Conservation (phyloP, 768 basidiomycete genomes). For the Cubamyces lactineus region DNA sequence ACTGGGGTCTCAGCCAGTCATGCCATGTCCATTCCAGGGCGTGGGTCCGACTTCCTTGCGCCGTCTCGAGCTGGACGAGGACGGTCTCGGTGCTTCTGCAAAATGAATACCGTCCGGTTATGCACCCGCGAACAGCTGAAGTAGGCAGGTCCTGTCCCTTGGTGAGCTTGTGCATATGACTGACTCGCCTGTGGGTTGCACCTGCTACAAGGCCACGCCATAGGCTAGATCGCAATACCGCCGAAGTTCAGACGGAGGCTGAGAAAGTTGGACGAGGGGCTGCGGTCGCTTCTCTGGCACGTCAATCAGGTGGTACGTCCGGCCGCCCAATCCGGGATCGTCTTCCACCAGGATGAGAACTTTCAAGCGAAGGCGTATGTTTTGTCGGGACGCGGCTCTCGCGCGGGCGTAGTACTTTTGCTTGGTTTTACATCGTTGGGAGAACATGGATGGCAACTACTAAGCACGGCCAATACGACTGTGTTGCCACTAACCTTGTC, state of each 20-base stretch:
- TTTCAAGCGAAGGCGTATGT: not conserved
- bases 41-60: not conserved
- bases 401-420: not conserved
- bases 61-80: not conserved
- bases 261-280: not conserved
- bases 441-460: too few species aligned
- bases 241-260: conserved; percentile 2
- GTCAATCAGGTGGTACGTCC: conserved; percentile 10
- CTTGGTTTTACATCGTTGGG: too few species aligned
- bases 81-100: conserved; percentile 10
- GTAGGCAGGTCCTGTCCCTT: too few species aligned
- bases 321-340: conserved; percentile 6
- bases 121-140: too few species aligned
- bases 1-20: too few species aligned
- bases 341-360: not conserved
- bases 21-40: too few species aligned
- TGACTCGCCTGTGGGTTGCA: not conserved
- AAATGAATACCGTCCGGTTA: not conserved
- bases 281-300: not conserved
- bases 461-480: too few species aligned
- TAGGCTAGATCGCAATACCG: not conserved
- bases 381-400: conserved; percentile 1
- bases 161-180: too few species aligned
- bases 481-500: too few species aligned
- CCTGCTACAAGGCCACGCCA: not conserved